Evolutionary conservation across 345 rosid genomes (phyloP), one percentile per base, ranked within the genome.

Genomic region (Hirschfeldia incana): DNA sequence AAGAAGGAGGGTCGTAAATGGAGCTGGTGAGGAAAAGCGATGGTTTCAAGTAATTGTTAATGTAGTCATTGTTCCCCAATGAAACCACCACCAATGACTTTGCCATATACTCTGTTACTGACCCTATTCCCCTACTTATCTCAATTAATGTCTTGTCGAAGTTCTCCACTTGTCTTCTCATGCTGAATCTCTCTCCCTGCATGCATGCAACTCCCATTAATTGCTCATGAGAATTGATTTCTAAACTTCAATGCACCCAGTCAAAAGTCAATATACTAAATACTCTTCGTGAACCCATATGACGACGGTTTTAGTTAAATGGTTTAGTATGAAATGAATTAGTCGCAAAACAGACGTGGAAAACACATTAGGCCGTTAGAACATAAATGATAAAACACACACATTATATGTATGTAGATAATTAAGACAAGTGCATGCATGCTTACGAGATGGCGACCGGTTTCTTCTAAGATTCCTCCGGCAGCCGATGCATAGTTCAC

Each of bases 401-500:
- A 21, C 21, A 21, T 21, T 21, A 21, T 21, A 21, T n/a, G n/a
- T 21, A 21, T 21, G 21, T 21, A 21, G 21, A 21, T 21, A 21
- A 21, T 21, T 21, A 21, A 21, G 21, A 21, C 21, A 21, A 21
- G 21, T 21, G 21, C 21, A 21, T 21, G 21, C 21, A 21, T 29
- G 32, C 27, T 13, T 34, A 87, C 91, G 28, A 82, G 73, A 60
- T 78, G 81, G 78, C 83, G 87, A 81, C 97, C 98, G 2, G 90
- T 85, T 78, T 81, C 86, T 4, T 91, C 92, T 21, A 90, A 88
- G 58, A 91, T 90, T 72, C 98, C 98, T 0, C 90, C 97, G 27
- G 93, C 98, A 0, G 98, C 98, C 5, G 98, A 93, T 3, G 97
- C 98, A 63, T 87, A 93, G 82, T 93, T 93, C 6, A 91, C 88